Evolutionary conservation across 2,329 filamentous ascomycete genomes (phyloP).

Genomic region (Pseudocercospora eumusae): DNA sequence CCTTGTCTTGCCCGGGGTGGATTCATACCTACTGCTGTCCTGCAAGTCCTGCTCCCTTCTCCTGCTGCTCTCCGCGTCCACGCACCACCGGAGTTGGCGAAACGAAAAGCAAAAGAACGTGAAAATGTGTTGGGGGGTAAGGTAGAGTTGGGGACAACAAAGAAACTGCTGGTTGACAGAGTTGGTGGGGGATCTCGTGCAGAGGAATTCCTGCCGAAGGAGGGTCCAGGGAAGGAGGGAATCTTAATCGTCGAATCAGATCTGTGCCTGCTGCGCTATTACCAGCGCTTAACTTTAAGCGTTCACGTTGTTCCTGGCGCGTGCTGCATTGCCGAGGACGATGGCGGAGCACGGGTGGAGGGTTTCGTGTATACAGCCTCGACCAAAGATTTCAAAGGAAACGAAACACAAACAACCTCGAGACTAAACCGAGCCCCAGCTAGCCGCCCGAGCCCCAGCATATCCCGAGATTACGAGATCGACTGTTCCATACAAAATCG

Average conservation of each 20-base stretch:
- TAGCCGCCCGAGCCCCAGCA: no score
- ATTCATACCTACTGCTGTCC: constrained; percentile 5
- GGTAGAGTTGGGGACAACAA: constrained; percentile 4
- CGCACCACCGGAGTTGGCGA: constrained; percentile 13
- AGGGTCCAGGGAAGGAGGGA: background rate
- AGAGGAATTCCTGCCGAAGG: constrained; percentile 5
- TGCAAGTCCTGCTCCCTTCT: constrained; percentile 7
- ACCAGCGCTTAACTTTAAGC: constrained; percentile 6
- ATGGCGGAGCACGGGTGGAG: background rate
- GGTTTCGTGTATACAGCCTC: constrained; percentile 1
- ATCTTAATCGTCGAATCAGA: background rate
- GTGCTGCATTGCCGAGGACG: constrained; percentile 9
- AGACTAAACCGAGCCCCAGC: no score
- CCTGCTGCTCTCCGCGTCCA: constrained; percentile 10
- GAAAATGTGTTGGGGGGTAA: constrained; percentile 3
- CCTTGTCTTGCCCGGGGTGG: background rate
- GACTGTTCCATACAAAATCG: no score
- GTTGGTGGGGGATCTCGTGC: constrained; percentile 2
- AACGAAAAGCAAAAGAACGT: constrained; percentile 8
- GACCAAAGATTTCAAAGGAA: background rate
- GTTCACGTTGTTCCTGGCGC: constrained; percentile 9
- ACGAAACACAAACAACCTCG: background rate
- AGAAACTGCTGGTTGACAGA: background rate
- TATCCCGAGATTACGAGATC: no score
- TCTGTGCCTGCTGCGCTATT: background rate